Evolutionary conservation across 2,329 filamentous ascomycete species (phyloP), one percentile per base, ranked within the genome.

Genomic region (Phialophora expanda): DNA sequence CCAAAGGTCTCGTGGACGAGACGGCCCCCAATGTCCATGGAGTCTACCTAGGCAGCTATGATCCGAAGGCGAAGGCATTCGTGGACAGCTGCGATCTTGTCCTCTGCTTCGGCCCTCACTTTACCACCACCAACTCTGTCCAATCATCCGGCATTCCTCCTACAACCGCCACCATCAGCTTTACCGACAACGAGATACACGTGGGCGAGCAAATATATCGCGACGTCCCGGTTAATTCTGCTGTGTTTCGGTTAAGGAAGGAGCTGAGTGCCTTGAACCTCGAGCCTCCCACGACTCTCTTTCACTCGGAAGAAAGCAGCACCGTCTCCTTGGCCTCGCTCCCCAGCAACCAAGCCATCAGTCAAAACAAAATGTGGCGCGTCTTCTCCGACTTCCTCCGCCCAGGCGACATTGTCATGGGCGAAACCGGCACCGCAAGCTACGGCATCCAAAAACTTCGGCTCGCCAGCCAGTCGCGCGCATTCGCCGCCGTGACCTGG

Each of bases 381-480:
- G 73, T 79, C 2, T 72, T 86, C 12, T 78, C 77, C 38, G 76
- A 77, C 14, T 80, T 85, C 73, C 73, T 87, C 62, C 77, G 76
- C 12, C 75, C 80, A 1, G 82, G 82, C 5, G 86, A 88, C 70
- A 82, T 87, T 30, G 69, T 88, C 20, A 77, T 87, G 38, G 81
- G 80, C 4, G 86, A 87, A 72, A 86, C 85, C 0, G 86, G 86
- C 4, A 88, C 85, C 1, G 78, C 85, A 0, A 79, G 81, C 12
- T 84, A 84, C 66, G 87, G 87, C 4, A 79, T 81, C 28, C 81
- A 82, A 14, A 78, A 81, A 9, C 79, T 85, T 24, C 73, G 76
- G 1, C 78, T 88, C 2, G 84, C 86, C 0, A 73, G 76, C 1
- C 76, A 84, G 32, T 76, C 79, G 0, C 77, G 77, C 2, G 75